A percentile compares a stretch with the other conserved stretches of the same genome.
These are phyloP conservation scores for Ilyonectria mors-panacis DNA, from an alignment of 2,329 filamentous ascomycete species.

Conservation along the genomic window DNA sequence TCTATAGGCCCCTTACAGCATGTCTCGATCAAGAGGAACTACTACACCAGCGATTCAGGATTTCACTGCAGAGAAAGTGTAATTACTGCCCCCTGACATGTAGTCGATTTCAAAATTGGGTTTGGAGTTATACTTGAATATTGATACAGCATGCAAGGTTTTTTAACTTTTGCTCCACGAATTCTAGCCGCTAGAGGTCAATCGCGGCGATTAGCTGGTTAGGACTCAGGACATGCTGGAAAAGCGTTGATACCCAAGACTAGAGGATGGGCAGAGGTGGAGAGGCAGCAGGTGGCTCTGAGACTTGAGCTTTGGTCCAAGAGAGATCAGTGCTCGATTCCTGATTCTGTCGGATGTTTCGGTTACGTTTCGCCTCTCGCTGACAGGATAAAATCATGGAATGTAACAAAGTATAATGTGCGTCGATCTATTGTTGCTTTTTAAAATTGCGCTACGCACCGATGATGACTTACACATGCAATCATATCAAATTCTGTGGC, in stretches of 20 bases:
- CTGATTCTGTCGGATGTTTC: neutral
- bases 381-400: neutral
- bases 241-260: conserved; percentile 22
- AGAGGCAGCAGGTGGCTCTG: neutral
- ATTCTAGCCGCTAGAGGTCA: neutral
- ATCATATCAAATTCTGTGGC: neutral
- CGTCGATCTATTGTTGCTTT: neutral
- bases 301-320: neutral
- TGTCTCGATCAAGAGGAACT: conserved; percentile 75
- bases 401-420: neutral
- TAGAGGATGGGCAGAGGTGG: neutral
- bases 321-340: neutral
- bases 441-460: neutral
- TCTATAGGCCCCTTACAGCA: conserved; percentile 77
- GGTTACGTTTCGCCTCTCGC: neutral
- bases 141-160: neutral
- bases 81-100: neutral
- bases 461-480: neutral
- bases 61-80: conserved; percentile 50
- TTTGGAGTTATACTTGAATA: neutral
- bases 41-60: conserved; percentile 69
- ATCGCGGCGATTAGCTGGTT: neutral
- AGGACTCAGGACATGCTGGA: neutral
- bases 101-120: conserved; percentile 1
- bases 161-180: neutral